Evolutionary conservation across 768 basidiomycete species (phyloP).

Genomic region (Tylopilus rubrobrunneus): DNA sequence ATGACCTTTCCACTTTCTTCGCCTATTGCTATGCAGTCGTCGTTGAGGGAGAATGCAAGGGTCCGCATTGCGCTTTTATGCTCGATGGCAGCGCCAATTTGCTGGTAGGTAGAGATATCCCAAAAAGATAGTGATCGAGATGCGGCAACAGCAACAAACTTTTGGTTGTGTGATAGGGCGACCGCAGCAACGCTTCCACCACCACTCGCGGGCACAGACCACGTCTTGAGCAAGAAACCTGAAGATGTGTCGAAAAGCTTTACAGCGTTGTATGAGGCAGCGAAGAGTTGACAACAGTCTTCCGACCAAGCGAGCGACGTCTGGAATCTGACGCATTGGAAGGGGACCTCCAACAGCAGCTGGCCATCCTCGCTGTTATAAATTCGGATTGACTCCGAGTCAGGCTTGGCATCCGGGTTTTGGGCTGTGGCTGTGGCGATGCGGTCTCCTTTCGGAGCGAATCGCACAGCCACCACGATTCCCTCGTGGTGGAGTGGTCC

Average conservation of each 20-base stretch:
- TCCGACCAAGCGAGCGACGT: background rate
- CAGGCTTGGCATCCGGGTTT: no score
- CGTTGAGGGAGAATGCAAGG: background rate
- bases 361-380: background rate
- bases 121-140: background rate
- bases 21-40: background rate
- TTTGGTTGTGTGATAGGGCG: background rate
- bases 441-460: no score
- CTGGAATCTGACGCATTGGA: accelerated
- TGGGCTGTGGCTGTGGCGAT: no score
- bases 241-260: background rate
- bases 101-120: background rate
- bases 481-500: no score
- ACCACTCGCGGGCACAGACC: background rate
- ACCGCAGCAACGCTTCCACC: background rate
- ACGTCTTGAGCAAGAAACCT: background rate
- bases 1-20: background rate
- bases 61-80: background rate
- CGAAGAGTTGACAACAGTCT: background rate
- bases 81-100: background rate
- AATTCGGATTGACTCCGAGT: background rate
- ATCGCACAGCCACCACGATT: no score
- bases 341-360: background rate
- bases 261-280: background rate
- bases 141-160: background rate